Base-by-base conservation (phyloP, 2,329 filamentous ascomycete genomes). In the Pestalotiopsis sp. region DNA sequence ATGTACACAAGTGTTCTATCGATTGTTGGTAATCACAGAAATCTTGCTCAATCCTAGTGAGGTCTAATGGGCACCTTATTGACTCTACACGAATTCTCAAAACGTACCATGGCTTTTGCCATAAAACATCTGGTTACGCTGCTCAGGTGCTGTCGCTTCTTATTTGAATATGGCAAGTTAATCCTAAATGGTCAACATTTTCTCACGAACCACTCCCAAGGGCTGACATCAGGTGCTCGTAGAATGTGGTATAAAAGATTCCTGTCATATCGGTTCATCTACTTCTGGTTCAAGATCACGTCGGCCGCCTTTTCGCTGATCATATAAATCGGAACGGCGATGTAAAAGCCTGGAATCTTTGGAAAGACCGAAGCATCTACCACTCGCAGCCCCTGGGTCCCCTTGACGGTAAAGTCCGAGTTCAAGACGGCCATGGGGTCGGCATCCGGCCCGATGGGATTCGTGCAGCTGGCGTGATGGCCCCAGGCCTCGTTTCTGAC, bases 351-450 rank as follows among this genome's bases (percentile, higher is more conserved):
- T 0, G 75, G 75, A n/a, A 75, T 84, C 63, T 78, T 80, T 0
- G 85, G 84, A 68, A 84, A 88, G 1, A 82, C 79, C 35, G 80
- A 82, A 1, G 84, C 86, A 76, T 88, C 86, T 3, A 88, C 86
- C 11, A 88, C 86, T 30, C 87, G 78, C 59, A 89, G 75, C 0
- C 83, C 82, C 1, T 77, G 72, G 0, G 87, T 82, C 2, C 85
- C 86, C 20, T 83, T 77, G 3, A 89, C 86, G 22, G 81, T 80
- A 73, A 88, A 88, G 65, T 82, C 79, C 0, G 78, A 80, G 72
- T 89, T 84, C 57, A 89, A 73, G 3, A 88, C 86, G 3, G 85
- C 85, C 75, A 81, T 82, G 1, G 78, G 74, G 73, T 89, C 86
- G 55, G 78, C 78, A 38, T 84, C 83, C 0, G 80, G 77, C 4